A percentile compares a stretch with the other conserved stretches of the same genome.
phyloP scores from a whole-genome alignment of 164 flowering plant species.

The Liriodendron chinense region DNA sequence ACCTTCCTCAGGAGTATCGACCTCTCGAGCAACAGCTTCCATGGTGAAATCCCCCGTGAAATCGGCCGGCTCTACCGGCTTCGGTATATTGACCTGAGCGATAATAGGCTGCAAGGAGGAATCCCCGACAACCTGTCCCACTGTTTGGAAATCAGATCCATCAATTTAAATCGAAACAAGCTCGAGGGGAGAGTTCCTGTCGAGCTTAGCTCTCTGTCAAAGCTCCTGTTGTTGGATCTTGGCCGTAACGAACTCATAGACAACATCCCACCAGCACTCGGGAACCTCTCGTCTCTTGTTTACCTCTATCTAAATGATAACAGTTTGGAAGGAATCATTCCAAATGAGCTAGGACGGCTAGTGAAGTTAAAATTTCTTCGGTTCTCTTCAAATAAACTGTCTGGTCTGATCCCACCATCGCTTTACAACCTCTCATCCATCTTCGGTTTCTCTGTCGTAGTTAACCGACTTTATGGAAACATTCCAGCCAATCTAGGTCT shows the following conservation, averaged over 20 bases:
- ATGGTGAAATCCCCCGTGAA: too few relatives aligned
- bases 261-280: conserved; percentile 21
- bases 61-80: conserved; percentile 29
- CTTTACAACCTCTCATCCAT: not conserved
- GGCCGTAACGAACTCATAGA: conserved; percentile 10
- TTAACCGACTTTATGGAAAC: conserved; percentile 24
- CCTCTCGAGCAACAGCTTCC: conserved; percentile 30
- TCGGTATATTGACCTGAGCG: conserved; percentile 27
- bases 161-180: conserved; percentile 22
- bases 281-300: conserved; percentile 10
- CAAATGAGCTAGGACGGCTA: not conserved
- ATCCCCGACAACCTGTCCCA: conserved; percentile 29
- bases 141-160: conserved; percentile 11
- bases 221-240: conserved; percentile 1
- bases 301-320: not conserved
- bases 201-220: not conserved
- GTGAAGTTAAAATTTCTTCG: not conserved
- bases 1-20: conserved; percentile 34
- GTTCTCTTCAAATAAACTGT: not conserved
- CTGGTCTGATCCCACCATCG: not conserved
- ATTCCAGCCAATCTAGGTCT: conserved; percentile 11
- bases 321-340: not conserved
- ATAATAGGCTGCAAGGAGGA: conserved; percentile 26
- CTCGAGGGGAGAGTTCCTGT: not conserved
- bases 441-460: not conserved